Evolutionary conservation across 1,139 yeast genomes (phyloP), one percentile per base, ranked within the genome.

Genomic region (Suhomyces anneliseae): DNA sequence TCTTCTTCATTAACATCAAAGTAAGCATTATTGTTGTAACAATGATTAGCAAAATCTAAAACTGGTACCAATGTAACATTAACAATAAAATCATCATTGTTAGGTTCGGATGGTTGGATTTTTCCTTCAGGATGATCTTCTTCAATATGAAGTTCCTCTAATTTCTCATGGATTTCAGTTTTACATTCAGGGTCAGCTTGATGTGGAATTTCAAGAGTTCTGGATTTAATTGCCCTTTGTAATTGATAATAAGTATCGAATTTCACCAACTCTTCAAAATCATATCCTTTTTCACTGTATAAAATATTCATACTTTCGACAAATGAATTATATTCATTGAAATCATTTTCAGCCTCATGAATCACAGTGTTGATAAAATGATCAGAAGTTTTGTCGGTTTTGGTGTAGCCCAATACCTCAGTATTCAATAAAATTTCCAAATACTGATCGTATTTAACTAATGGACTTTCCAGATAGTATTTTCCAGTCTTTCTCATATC

Each of bases 1-100:
- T 68, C 73, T 0, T 47, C 38, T 24, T 73, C 66, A 59, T 84
- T 90, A 11, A 83, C 72, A 59, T 85, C 93, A 64, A 83, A 85
- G 53, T 70, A 74, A 0, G 87, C 78, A 60, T 82, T 84, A 41
- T 68, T 65, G 7, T 51, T 35, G 37, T 62, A 66, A 39, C 65
- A 67, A 59, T 85, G 93, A 58, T 85, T 85, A 6, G 79, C 87
- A 69, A 80, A 85, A 60, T 85, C 93, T 33, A 85, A 59, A 0
- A 83, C 53, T 0, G 93, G 90, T 0, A 85, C 88, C 46, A 85
- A 61, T 0, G 88, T 76, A 0, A 82, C 72, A 45, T 79, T 75
- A 6, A 80, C 79, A 8, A 65, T 61, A 52, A 69, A 85, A 42
- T 75, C 79, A 11, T 56, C 35, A 58, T 14, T 12, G n/a, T 15